phyloP scores from a whole-genome alignment of 176 grass and related monocot species.

The Microstegium vimineum region DNA sequence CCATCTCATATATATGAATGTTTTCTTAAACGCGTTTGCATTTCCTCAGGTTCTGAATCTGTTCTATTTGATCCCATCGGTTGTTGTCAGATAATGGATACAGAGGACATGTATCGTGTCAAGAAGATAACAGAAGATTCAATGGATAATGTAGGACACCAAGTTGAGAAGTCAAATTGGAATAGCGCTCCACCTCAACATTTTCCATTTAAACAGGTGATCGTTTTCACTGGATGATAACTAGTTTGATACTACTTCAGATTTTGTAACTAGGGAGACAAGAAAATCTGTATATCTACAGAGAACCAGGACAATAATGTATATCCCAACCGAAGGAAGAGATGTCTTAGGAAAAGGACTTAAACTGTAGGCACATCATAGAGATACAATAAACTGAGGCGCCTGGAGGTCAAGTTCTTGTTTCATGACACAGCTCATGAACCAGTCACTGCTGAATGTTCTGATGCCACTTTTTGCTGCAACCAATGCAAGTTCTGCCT shows the following conservation, averaged over 20 bases:
- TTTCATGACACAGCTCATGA: constrained; percentile 87
- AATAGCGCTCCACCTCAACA: background rate
- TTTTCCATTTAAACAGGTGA: background rate
- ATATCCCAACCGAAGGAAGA: background rate
- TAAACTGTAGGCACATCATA: constrained; percentile 25
- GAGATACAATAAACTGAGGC: constrained; percentile 67
- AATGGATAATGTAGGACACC: too few species aligned
- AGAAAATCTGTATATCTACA: constrained; percentile 1
- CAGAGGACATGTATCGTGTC: too few species aligned
- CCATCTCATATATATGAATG: too few species aligned
- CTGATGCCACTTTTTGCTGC: constrained; percentile 55
- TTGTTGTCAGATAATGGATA: too few species aligned
- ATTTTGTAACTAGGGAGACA: background rate
- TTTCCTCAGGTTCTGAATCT: too few species aligned
- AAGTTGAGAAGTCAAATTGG: background rate
- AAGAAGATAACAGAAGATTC: too few species aligned
- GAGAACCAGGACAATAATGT: background rate
- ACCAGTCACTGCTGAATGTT: constrained; percentile 82
- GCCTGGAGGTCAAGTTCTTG: constrained; percentile 79
- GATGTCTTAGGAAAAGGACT: background rate
- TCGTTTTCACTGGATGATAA: background rate
- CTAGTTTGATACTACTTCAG: background rate
- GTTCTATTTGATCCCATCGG: too few species aligned
- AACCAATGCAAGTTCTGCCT: constrained; percentile 46
- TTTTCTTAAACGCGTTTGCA: too few species aligned